Conservation (phyloP, 768 basidiomycete genomes). For the Hebeloma cylindrosporum region DNA sequence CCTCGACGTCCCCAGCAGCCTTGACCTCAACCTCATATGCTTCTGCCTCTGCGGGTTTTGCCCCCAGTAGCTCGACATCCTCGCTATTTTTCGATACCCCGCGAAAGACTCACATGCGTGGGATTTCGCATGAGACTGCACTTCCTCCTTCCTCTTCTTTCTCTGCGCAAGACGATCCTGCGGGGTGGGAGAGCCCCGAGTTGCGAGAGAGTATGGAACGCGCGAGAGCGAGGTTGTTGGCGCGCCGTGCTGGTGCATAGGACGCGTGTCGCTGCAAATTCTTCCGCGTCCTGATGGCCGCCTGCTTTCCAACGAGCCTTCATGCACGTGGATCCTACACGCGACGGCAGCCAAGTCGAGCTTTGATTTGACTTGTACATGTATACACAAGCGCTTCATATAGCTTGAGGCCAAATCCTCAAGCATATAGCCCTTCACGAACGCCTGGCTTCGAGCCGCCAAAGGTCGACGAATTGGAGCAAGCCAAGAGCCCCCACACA, state of each 20-base stretch:
- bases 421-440: too few species aligned
- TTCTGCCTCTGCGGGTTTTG: constrained; percentile 15
- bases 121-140: constrained; percentile 22
- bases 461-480: too few species aligned
- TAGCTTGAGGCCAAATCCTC: too few species aligned
- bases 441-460: too few species aligned
- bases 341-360: too few species aligned
- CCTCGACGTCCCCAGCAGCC: constrained; percentile 17
- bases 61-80: constrained; percentile 12
- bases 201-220: constrained; percentile 70
- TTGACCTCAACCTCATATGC: constrained; percentile 12
- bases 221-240: constrained; percentile 49
- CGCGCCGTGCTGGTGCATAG: constrained; percentile 10
- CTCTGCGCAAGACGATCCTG: constrained; percentile 42
- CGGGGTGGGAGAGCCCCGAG: constrained; percentile 61
- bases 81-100: constrained; percentile 4
- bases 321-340: too few species aligned
- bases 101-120: constrained; percentile 19
- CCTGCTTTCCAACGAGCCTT: too few species aligned
- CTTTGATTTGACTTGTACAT: neutral
- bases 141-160: constrained; percentile 6
- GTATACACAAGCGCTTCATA: neutral
- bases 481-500: too few species aligned
- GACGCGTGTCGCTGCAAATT: neutral
- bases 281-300: neutral